Base-by-base conservation (phyloP, 2,329 filamentous ascomycete species). In the Penicillium glabrum region DNA sequence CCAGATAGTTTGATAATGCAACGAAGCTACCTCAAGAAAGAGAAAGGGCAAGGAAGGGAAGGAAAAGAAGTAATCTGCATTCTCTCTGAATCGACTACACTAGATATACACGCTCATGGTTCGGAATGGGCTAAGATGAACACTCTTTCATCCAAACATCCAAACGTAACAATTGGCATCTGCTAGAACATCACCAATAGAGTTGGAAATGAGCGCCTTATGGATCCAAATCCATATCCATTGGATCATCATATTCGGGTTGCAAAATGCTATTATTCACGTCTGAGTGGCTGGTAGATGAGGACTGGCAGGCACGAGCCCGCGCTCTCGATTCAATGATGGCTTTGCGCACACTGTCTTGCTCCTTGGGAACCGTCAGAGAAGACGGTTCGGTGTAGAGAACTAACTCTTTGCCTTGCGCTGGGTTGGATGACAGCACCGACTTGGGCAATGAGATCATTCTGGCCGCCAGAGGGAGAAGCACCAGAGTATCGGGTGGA, bases 401-500 rank as follows among this genome's bases (percentile, higher is more conserved):
- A 16, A 99, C 89, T 60, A 98, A 67, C 69, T 85, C 80, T 72
- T 83, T 95, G 79, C 85, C 75, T 70, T 69, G 83, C 44, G 76
- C 74, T 11, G 75, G 71, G 43, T 75, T 72, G n/a, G 72, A 50
- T 19, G 47, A 79, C 6, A 93, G 81, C 45, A 96, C 71, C 19
- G 87, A 83, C 44, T 80, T 86, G 51, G 92, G 90, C 59, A 88
- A 88, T 57, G 83, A 82, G 60, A 82, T 82, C 51, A 98, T 82
- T 70, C 90, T 89, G 75, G 89, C 91, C 71, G 93, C 89, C 53
- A 98, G 89, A 0, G 91, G 87, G 0, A 96, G 82, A 78, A 97
- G 92, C 69, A 93, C 82, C 46, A 96, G 83, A 63, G 83, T 80
- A 50, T 79, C 76, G 43, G 84, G 79, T 47, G 81, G 78, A 58